Evolutionary conservation across 2,329 filamentous ascomycete genomes (phyloP).

Genomic region (Beauveria sp.): DNA sequence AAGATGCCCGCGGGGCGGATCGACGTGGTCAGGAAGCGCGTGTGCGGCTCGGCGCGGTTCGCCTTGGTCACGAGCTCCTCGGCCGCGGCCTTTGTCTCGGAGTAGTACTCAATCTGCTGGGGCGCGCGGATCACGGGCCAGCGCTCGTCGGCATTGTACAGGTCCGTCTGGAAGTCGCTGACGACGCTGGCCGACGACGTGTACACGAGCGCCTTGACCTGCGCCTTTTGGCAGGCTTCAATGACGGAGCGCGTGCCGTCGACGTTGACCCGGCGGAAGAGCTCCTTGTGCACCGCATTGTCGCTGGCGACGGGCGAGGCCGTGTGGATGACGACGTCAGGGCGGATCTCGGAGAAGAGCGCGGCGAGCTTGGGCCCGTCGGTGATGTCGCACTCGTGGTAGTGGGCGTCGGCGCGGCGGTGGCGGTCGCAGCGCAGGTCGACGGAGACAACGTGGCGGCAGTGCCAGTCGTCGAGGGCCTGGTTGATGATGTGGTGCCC

Average conservation of each 20-base stretch:
- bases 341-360: conserved; percentile 58
- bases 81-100: conserved; percentile 81
- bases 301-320: conserved; percentile 60
- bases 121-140: conserved; percentile 69
- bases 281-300: conserved; percentile 45
- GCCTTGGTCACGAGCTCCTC: conserved; percentile 73
- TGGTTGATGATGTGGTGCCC: conserved; percentile 75
- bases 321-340: conserved; percentile 85
- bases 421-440: conserved; percentile 67
- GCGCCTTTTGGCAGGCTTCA: conserved; percentile 59
- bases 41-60: conserved; percentile 51
- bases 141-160: conserved; percentile 77
- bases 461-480: conserved; percentile 47
- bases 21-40: conserved; percentile 63
- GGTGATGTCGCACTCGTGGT: conserved; percentile 74
- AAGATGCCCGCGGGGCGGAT: conserved; percentile 86
- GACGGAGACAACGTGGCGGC: conserved; percentile 56
- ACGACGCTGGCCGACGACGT: conserved; percentile 85
- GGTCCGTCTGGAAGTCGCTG: conserved; percentile 70
- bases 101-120: conserved; percentile 73
- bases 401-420: conserved; percentile 50
- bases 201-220: conserved; percentile 78
- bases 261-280: conserved; percentile 79
- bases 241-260: conserved; percentile 76
- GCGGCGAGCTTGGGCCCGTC: conserved; percentile 51